A percentile compares a stretch with the other conserved stretches of the same genome.
Evolutionary conservation across 148 eudicot genomes (phyloP).

Genomic region (Fagopyrum homotropicum): DNA sequence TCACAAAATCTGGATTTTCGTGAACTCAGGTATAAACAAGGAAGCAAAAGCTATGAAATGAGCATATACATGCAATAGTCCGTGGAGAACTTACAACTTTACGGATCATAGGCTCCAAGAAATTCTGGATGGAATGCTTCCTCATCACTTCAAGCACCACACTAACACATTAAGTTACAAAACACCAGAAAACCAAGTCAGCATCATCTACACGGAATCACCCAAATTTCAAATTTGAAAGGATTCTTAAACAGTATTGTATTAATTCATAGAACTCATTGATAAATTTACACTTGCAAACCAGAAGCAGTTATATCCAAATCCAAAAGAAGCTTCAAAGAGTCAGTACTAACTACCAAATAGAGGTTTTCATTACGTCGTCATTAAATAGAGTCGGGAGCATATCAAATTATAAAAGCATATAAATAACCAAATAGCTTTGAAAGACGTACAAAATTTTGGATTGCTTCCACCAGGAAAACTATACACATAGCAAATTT

Average conservation of each 20-base stretch:
- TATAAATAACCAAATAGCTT: too few species aligned
- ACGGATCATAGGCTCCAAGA: slow-evolving; percentile 48
- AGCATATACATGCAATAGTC: neutral
- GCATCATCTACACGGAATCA: neutral
- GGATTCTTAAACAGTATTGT: neutral
- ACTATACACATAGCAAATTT: too few species aligned
- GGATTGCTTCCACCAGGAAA: too few species aligned
- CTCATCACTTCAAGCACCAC: slow-evolving; percentile 55
- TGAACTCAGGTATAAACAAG: neutral
- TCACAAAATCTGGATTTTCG: neutral
- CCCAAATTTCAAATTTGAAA: neutral
- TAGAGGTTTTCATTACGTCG: neutral
- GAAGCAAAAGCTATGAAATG: neutral
- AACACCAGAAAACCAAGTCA: neutral
- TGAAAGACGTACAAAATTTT: too few species aligned
- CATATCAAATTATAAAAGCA: too few species aligned
- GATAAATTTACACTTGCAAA: slow-evolving; percentile 1
- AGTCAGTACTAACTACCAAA: neutral
- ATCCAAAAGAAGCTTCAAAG: neutral
- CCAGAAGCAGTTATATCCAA: neutral
- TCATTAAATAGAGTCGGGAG: too few species aligned
- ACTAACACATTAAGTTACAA: slow-evolving; percentile 21
- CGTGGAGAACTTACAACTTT: slow-evolving; percentile 48
- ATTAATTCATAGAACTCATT: neutral
- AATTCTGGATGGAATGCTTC: slow-evolving; percentile 36